Base-by-base conservation (phyloP, 129 eudicot species). In the Scalesia atractyloides region DNA sequence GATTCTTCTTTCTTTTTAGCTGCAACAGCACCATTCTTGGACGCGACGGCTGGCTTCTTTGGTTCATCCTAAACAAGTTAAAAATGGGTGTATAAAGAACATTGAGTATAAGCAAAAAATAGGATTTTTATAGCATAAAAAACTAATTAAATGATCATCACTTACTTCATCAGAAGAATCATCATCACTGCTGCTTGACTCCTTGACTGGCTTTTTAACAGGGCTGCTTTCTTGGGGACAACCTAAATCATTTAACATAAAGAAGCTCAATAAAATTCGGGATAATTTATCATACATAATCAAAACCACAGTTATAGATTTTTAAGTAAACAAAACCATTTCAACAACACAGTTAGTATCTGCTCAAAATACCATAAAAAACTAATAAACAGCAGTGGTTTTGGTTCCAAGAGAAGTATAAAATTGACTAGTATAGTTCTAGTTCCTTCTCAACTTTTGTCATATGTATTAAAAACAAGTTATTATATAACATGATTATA, bases 1-100 rank as follows among this genome's bases (percentile, higher is more conserved):
- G 80, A 69, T 14, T 74, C 84, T 48, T 79, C 79, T 3, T 73
- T 47, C 69, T 80, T 80, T 10, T 80, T 80, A 1, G 30, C 77
- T n/a, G 68, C 81, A 46, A 77, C 82, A n/a, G 73, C 73, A n/a
- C 69, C 61, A 65, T 78, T 79, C 68, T 75, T 82, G 17, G 81
- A 8, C 18, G 69, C 37, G 26, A 64, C 64, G 70, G 34, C 34
- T 2, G 34, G 34, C 34, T 30, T 30, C 5, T 30, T 30, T 30
- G 34, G 34, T 30, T 30, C 34, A 30, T 30, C 34, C 34, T 30
- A 30, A 30, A 30, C 34, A 30, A 30, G 34, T 46, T 24, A 5
- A 58, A 5, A 2, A 22, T 58, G 9, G 60, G n/a, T 54, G 18
- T 26, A n/a, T 9, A 15, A 34, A 18, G 5, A 26, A 34, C 20